Evolutionary conservation across 2,329 filamentous ascomycete species (phyloP).

Genomic region (Capronia epimyces): DNA sequence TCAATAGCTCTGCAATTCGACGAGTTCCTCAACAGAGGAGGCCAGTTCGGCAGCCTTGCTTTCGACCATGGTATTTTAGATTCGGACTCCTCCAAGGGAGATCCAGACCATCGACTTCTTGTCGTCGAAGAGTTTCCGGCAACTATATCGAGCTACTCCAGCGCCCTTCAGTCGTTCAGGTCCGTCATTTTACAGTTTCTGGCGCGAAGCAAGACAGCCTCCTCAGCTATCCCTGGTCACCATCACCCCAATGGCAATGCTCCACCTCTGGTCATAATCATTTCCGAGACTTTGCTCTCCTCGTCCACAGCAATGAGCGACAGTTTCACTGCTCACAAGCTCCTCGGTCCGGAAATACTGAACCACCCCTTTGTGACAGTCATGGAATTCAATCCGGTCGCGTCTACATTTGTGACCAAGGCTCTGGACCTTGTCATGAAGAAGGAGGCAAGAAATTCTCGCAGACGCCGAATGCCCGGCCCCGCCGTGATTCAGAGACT

Average conservation of each 20-base stretch:
- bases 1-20: slow-evolving; percentile 79
- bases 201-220: slow-evolving; percentile 57
- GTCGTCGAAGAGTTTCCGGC: slow-evolving; percentile 79
- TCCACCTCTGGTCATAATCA: slow-evolving; percentile 76
- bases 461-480: slow-evolving; percentile 68
- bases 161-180: slow-evolving; percentile 64
- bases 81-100: slow-evolving; percentile 5
- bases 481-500: slow-evolving; percentile 71
- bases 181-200: slow-evolving; percentile 70
- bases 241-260: slow-evolving; percentile 40
- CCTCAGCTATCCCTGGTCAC: slow-evolving; percentile 40
- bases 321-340: slow-evolving; percentile 84
- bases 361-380: slow-evolving; percentile 71
- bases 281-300: slow-evolving; percentile 84
- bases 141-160: slow-evolving; percentile 62
- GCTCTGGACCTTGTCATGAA: slow-evolving; percentile 74
- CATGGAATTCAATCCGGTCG: slow-evolving; percentile 91
- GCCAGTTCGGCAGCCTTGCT: slow-evolving; percentile 70
- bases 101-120: slow-evolving; percentile 52
- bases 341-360: slow-evolving; percentile 80
- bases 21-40: slow-evolving; percentile 78
- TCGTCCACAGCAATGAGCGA: slow-evolving; percentile 80
- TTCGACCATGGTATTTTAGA: slow-evolving; percentile 28
- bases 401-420: slow-evolving; percentile 76
- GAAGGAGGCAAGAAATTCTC: slow-evolving; percentile 78